Percentiles rank a stretch among this genome's conserved stretches.
These are phyloP conservation scores for Lobosporangium transversale DNA, from an alignment of 192 early-diverging fungal genomes.

Conservation along the genomic window DNA sequence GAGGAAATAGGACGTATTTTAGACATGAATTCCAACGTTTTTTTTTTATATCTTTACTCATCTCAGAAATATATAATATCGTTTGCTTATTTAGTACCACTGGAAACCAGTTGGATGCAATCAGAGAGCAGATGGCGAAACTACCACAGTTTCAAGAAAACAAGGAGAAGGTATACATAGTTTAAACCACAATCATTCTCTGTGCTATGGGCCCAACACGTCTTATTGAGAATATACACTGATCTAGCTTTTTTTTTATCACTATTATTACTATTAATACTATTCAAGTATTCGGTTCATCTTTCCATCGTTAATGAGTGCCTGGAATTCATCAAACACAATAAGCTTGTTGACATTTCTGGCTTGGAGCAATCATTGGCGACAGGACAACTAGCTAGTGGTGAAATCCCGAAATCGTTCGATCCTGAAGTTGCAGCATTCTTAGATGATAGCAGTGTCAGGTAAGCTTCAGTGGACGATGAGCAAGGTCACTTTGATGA, in stretches of 20 bases:
- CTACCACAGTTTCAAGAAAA: conserved; percentile 84
- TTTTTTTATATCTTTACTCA: too few species aligned
- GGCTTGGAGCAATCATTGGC: conserved; percentile 78
- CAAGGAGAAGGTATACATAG: conserved; percentile 56
- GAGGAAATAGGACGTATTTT: too few species aligned
- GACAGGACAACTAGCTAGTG: conserved; percentile 79
- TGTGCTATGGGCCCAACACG: too few species aligned
- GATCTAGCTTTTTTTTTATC: too few species aligned
- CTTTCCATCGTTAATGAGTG: conserved; percentile 86
- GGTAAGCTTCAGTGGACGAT: conserved; percentile 40
- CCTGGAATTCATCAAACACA: conserved; percentile 72
- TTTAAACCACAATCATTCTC: too few species aligned
- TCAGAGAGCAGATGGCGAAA: conserved; percentile 87
- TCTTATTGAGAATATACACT: too few species aligned
- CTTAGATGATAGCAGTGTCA: conserved; percentile 73
- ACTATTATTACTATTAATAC: too few species aligned
- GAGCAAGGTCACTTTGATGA: too few species aligned
- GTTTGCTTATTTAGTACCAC: conserved; percentile 11
- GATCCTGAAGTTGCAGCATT: conserved; percentile 80
- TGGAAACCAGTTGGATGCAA: conserved; percentile 75
- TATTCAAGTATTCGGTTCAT: conserved; percentile 60
- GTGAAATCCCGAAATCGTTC: conserved; percentile 69
- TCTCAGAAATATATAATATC: too few species aligned
- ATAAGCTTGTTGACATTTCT: conserved; percentile 75
- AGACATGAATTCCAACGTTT: too few species aligned